Evolutionary conservation across 1,139 yeast species (phyloP).

Genomic region (Meyerozyma athensensis): DNA sequence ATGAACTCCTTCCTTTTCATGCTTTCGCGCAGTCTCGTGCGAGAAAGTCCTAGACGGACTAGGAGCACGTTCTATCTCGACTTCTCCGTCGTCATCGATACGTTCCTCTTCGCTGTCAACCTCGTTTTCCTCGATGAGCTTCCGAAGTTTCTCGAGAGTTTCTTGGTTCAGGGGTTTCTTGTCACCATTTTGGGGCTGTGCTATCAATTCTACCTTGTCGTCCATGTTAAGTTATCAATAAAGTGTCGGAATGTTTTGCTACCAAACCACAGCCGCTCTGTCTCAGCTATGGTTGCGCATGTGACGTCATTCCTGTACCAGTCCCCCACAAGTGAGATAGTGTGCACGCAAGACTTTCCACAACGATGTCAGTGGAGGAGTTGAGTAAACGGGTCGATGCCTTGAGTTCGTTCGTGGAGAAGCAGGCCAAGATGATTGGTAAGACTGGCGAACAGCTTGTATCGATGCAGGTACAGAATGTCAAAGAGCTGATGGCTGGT

Average conservation of each 20-base stretch:
- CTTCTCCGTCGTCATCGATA: neutral
- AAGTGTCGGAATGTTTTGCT: too few relatives aligned
- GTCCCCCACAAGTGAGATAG: too few relatives aligned
- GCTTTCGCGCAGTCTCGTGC: constrained; percentile 6
- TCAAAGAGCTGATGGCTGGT: constrained; percentile 35
- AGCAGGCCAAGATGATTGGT: constrained; percentile 37
- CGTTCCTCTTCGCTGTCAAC: constrained; percentile 3
- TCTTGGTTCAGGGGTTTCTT: constrained; percentile 7
- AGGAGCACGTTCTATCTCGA: neutral
- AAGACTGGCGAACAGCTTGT: constrained; percentile 76
- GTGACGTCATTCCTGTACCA: neutral
- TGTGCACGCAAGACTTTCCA: too few relatives aligned
- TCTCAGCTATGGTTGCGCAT: neutral
- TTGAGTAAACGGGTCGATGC: constrained; percentile 42
- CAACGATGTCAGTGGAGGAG: constrained; percentile 18
- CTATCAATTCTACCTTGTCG: constrained; percentile 14
- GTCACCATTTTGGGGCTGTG: constrained; percentile 13
- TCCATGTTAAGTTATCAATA: too few relatives aligned
- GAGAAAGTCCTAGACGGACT: neutral
- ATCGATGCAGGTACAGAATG: constrained; percentile 55
- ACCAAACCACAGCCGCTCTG: too few relatives aligned
- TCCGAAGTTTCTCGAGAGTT: constrained; percentile 14
- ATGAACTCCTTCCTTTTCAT: constrained; percentile 1
- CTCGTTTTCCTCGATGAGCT: constrained; percentile 13
- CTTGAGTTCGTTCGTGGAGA: constrained; percentile 46